Conservation (phyloP, 2,329 filamentous ascomycete genomes). For the Hypoxylon rubiginosum region DNA sequence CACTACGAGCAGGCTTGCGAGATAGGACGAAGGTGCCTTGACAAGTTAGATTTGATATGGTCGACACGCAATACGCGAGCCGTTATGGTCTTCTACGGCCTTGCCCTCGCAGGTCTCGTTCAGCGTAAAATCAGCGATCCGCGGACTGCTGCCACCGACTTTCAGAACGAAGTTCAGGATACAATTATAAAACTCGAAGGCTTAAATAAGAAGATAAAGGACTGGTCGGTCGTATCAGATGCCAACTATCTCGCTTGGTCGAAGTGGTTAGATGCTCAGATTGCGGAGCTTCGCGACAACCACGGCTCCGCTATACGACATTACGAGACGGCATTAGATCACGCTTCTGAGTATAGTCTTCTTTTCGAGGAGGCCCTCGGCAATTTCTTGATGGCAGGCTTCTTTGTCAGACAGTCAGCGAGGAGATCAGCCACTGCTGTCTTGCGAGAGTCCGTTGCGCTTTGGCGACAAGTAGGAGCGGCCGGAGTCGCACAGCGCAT, state of each 20-base stretch:
- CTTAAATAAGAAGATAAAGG: constrained; percentile 72
- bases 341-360: constrained; percentile 76
- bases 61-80: constrained; percentile 70
- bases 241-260: constrained; percentile 81
- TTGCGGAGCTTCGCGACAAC: constrained; percentile 72
- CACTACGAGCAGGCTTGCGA: constrained; percentile 72
- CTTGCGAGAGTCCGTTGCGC: constrained; percentile 74
- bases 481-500: constrained; percentile 77
- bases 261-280: constrained; percentile 75
- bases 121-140: constrained; percentile 65
- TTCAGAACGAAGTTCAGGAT: constrained; percentile 59
- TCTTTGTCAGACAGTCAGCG: constrained; percentile 74
- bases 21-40: constrained; percentile 65
- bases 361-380: constrained; percentile 79
- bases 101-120: constrained; percentile 67
- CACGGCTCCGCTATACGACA: constrained; percentile 70
- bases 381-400: constrained; percentile 80
- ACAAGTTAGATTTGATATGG: constrained; percentile 66
- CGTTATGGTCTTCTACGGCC: constrained; percentile 71
- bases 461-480: constrained; percentile 78
- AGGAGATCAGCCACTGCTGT: constrained; percentile 77
- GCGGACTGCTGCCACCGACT: constrained; percentile 58
- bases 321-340: constrained; percentile 80
- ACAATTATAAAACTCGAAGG: constrained; percentile 67
- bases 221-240: constrained; percentile 73